Base-by-base conservation (phyloP, 441 rosid species). In the Populus hybrid region DNA sequence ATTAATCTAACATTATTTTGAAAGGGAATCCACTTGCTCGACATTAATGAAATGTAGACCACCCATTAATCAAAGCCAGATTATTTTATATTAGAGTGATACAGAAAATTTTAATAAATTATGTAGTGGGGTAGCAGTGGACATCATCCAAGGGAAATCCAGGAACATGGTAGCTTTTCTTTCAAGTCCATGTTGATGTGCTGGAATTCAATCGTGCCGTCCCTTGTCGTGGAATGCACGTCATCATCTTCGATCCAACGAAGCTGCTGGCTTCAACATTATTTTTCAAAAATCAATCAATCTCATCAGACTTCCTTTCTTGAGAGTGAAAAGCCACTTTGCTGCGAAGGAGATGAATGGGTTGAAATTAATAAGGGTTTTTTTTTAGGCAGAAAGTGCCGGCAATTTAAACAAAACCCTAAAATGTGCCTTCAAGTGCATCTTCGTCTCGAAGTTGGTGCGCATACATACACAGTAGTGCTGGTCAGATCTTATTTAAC, bases 41-140 rank as follows among this genome's bases (percentile, higher is more conserved):
- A 2, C 80, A 82, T 88, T 87, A 87, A 89, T 84, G 84, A 84
- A 87, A 82, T 68, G 81, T 66, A 77, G 80, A 83, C 89, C 94
- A 79, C 71, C 72, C 82, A 84, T 82, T 84, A 79, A 82, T 79
- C 81, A 80, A 79, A 82, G 69, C 40, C 67, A 59, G 64, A 78
- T 28, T 50, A 50, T 1, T 66, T 10, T 65, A 75, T 65, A 66
- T 57, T 71, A 28, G 72, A 50, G 57, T 5, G 57, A 50, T 38
- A 38, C 20, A 46, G 57, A 5, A 16, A 50, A 14, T 1, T 50
- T 50, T 14, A 14, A 14, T 50, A 50, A 14, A 30, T 30, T 79
- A 23, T 7, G 36, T 79, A 71, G 81, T 77, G 86, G 84, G 83
- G 74, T 11, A 71, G 59, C 69, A 18, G 35, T 75, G 21, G 67